These are phyloP conservation scores for Torulaspora pretoriensis DNA, from an alignment of 1,139 yeast genomes.

Conservation along the genomic window DNA sequence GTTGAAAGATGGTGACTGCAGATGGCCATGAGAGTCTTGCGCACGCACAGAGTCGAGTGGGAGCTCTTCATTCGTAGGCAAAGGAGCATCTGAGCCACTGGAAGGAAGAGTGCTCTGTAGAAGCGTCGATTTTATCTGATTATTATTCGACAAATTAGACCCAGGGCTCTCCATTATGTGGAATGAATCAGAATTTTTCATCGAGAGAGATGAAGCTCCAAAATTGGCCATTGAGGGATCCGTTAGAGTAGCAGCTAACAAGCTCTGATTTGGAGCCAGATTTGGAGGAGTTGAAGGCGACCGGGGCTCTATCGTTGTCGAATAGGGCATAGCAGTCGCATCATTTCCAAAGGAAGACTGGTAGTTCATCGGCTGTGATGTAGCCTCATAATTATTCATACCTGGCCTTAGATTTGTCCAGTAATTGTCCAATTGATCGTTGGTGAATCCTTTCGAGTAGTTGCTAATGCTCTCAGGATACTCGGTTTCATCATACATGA, in stretches of 20 bases:
- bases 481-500: conserved; percentile 34
- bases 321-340: conserved; percentile 2
- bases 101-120: conserved; percentile 4
- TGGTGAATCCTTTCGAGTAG: conserved; percentile 33
- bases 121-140: background rate
- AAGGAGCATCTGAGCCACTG: conserved; percentile 5
- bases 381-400: conserved; percentile 1
- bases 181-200: conserved; percentile 15
- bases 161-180: conserved; percentile 6
- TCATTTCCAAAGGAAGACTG: conserved; percentile 5
- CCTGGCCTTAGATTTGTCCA: conserved; percentile 26
- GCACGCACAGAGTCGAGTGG: background rate
- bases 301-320: conserved; percentile 4
- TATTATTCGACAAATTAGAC: conserved; percentile 1
- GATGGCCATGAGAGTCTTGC: conserved; percentile 1
- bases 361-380: conserved; percentile 10
- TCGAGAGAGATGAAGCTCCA: conserved; percentile 9
- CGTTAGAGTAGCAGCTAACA: conserved; percentile 20
- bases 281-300: conserved; percentile 8
- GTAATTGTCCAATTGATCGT: conserved; percentile 34
- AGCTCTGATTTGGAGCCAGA: conserved; percentile 16
- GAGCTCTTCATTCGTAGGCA: conserved; percentile 1
- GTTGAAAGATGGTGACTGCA: conserved; percentile 22
- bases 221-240: conserved; percentile 18
- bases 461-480: conserved; percentile 31